Evolutionary conservation across 2,329 filamentous ascomycete genomes (phyloP), one percentile per base, ranked within the genome.

Genomic region (Epichloe sp.): DNA sequence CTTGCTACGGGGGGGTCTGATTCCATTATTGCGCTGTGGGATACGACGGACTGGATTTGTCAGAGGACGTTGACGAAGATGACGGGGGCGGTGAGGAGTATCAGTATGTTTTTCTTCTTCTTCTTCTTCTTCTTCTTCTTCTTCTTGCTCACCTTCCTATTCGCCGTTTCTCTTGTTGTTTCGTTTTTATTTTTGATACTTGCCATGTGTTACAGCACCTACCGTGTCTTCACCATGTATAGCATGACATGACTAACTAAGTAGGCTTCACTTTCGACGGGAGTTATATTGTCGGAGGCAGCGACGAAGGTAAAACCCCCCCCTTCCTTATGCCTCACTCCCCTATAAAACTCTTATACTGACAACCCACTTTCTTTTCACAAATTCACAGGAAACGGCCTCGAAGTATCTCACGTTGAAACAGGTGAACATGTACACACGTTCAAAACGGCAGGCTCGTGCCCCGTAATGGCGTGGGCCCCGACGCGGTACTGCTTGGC

Each of bases 231-330:
- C 31, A 31, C 31, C 31, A 11, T 4, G 31, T 31, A 31, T 31
- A 31, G 8, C 31, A 21, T 43, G 31, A 35, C 19, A 19, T 45
- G n/a, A 17, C 36, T 19, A 17, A 51, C 49, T 42, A 23, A 17
- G 21, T 23, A 80, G 82, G 83, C 61, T 91, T 90, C 63, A 85
- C 80, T 15, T 90, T 86, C 65, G 86, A 90, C 59, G 86, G 86
- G 1, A 82, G 79, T 60, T 91, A 83, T 61, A 69, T 90, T 23
- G 80, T 83, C 2, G 85, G 82, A 10, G 86, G 85, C 19, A 85
- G 83, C 52, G 85, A 88, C 50, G 85, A 88, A 67, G 83, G 80
- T 72, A 67, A 62, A 6, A 2, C 6, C 6, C 21, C 68, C 68
- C 1, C 14, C 34, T 3, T 5, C 4, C 44, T 8, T 36, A 11